phyloP scores from a whole-genome alignment of 1,284 basidiomycete genomes.

The Tremellales sp. region DNA sequence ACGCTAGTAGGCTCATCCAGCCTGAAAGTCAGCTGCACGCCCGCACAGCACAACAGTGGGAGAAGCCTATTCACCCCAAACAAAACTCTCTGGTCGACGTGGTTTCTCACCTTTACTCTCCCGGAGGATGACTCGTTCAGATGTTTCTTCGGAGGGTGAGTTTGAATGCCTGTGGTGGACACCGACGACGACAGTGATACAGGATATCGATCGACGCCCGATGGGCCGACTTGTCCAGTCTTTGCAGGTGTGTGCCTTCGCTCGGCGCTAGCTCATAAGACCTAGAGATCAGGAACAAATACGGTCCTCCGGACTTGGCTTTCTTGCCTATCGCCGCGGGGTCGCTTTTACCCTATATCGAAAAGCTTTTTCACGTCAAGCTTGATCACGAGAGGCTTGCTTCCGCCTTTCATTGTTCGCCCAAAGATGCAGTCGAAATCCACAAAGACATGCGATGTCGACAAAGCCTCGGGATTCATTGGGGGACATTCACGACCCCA shows the following conservation, averaged over 20 bases:
- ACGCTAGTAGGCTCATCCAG: background rate
- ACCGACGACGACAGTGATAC: slow-evolving; percentile 2
- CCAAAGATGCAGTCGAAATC: slow-evolving; percentile 7
- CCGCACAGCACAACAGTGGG: slow-evolving; percentile 7
- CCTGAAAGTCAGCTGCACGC: slow-evolving; percentile 3
- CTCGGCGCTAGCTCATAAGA: background rate
- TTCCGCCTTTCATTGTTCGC: slow-evolving; percentile 3
- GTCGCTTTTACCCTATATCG: slow-evolving; percentile 13
- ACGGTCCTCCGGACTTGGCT: slow-evolving; percentile 16
- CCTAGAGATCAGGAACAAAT: slow-evolving; percentile 12
- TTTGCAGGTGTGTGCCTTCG: slow-evolving; percentile 18
- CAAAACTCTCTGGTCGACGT: slow-evolving; percentile 7
- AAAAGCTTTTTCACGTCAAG: slow-evolving; percentile 2
- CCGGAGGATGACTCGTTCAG: background rate
- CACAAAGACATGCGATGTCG: background rate
- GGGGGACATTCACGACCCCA: slow-evolving; percentile 8
- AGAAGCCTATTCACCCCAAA: slow-evolving; percentile 2
- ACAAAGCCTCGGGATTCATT: slow-evolving; percentile 4
- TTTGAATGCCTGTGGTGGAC: background rate
- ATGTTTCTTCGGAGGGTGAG: slow-evolving; percentile 6
- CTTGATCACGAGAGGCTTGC: slow-evolving; percentile 1
- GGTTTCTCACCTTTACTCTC: background rate
- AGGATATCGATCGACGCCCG: slow-evolving; percentile 3
- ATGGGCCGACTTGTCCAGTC: slow-evolving; percentile 11
- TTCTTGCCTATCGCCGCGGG: slow-evolving; percentile 19